Conservation (phyloP, 2,329 filamentous ascomycete species). For the Phyllosticta citriasiana region DNA sequence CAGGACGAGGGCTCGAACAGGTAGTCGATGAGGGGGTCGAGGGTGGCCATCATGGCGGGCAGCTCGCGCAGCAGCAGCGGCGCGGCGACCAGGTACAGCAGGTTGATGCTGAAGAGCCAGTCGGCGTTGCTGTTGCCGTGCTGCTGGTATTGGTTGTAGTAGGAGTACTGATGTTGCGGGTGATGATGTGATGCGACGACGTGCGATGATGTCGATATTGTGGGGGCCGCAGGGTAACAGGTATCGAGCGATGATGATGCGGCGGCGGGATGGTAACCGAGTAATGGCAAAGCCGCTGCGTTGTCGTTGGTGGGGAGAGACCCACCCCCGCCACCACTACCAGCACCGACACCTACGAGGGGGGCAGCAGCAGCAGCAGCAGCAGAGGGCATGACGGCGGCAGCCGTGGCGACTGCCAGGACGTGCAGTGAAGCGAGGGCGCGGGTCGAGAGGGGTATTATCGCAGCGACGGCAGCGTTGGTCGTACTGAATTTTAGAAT, state of each 20-base stretch:
- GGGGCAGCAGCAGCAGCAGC: too few species aligned
- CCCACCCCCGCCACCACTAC: too few species aligned
- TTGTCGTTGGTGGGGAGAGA: too few species aligned
- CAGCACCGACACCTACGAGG: too few species aligned
- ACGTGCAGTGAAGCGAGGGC: not conserved
- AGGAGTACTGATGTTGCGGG: not conserved
- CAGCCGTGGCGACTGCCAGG: not conserved
- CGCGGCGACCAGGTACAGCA: not conserved
- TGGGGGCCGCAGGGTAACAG: too few species aligned
- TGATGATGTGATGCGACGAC: not conserved
- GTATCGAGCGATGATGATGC: too few species aligned
- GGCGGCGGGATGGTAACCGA: too few species aligned
- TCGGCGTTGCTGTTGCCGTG: not conserved
- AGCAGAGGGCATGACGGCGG: not conserved
- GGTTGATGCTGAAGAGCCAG: not conserved
- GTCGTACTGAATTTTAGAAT: not conserved
- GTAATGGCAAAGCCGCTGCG: too few species aligned
- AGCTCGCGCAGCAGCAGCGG: slow-evolving; percentile 6
- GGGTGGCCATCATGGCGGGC: slow-evolving; percentile 5
- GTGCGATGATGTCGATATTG: too few species aligned
- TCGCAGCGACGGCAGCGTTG: not conserved
- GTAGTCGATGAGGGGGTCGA: slow-evolving; percentile 6
- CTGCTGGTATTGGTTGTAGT: not conserved
- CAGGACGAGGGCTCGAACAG: slow-evolving; percentile 5
- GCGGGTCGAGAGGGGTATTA: not conserved